Evolutionary conservation across 306 rosid genomes (phyloP), one percentile per base, ranked within the genome.

Genomic region (Castanopsis chinensis): DNA sequence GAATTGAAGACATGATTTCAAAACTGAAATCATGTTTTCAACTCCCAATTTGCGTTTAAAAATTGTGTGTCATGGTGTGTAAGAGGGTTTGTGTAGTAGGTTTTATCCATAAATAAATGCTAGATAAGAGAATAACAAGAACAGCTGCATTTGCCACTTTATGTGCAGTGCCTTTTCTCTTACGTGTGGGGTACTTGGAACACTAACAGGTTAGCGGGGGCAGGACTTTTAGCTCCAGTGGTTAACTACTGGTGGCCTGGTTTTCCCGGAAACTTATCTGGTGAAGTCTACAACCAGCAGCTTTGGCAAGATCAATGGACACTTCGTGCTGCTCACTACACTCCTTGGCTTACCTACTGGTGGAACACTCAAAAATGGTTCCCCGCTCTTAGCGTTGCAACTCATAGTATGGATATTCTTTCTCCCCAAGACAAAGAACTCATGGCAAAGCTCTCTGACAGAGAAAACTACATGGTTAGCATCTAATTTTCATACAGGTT

Each of bases 341-440:
- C 75, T 1, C 90, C 90, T 25, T 85, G 87, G 92, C 85, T 86
- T 43, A 85, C 84, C 25, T 77, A 77, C 32, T 90, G 94, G 94
- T 88, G 92, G 94, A 69, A 83, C 37, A 90, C 87, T 77, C 90
- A 88, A 74, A 86, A 86, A 0, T 79, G 86, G 75, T 90, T 90
- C 71, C 92, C 92, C 9, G 7, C 81, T 17, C 77, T 82, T 64
- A 88, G 90, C 51, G 85, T 75, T 37, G 69, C 75, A 2, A 45
- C 58, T 6, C 2, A 0, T 13, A 88, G 64, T 19, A 80, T 78
- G 57, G 75, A 76, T 7, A 2, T 83, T 59, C 72, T 88, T 69
- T 83, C 90, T 7, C 58, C 17, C 33, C 87, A 86, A 67, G 92
- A 90, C 76, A 58, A 81, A 9, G 73, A 79, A 49, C 37, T 88